phyloP scores from a whole-genome alignment of 2,329 filamentous ascomycete species.

The Ciborinia camelliae region DNA sequence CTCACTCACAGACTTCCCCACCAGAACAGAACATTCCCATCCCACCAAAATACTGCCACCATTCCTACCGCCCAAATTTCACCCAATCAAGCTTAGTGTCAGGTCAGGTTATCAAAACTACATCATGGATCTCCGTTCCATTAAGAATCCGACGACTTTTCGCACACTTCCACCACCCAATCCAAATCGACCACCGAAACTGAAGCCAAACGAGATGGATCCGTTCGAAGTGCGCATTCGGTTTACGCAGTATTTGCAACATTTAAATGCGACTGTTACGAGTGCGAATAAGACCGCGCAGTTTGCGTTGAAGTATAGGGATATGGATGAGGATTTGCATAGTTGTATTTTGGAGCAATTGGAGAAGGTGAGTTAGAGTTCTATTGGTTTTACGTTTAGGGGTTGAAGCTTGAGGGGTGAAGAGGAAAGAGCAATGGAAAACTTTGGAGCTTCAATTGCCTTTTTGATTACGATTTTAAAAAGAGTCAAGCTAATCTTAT shows the following conservation, averaged over 20 bases:
- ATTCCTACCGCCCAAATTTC: not conserved
- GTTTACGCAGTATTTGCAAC: slow-evolving; percentile 85
- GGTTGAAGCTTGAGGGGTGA: not conserved
- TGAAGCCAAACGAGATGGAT: slow-evolving; percentile 43
- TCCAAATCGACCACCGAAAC: not conserved
- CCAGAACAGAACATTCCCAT: not conserved
- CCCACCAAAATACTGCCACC: not conserved
- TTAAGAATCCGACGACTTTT: not conserved
- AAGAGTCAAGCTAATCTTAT: slow-evolving; percentile 10
- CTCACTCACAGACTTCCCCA: too few relatives aligned
- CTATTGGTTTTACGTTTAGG: not conserved
- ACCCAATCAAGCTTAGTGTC: not conserved
- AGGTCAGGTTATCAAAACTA: not conserved
- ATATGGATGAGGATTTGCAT: slow-evolving; percentile 96
- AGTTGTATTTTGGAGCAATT: slow-evolving; percentile 96
- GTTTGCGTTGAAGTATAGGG: slow-evolving; percentile 89
- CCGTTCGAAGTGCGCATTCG: slow-evolving; percentile 98
- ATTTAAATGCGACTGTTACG: slow-evolving; percentile 84
- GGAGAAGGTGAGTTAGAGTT: slow-evolving; percentile 60
- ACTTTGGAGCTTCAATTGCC: not conserved
- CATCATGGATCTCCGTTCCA: slow-evolving; percentile 1
- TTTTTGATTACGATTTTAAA: not conserved
- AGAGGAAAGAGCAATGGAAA: not conserved
- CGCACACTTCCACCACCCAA: slow-evolving; percentile 5
- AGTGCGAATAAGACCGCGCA: slow-evolving; percentile 89